Conservation (phyloP, 2,329 filamentous ascomycete genomes). For the Aspergillus quadricinctus region DNA sequence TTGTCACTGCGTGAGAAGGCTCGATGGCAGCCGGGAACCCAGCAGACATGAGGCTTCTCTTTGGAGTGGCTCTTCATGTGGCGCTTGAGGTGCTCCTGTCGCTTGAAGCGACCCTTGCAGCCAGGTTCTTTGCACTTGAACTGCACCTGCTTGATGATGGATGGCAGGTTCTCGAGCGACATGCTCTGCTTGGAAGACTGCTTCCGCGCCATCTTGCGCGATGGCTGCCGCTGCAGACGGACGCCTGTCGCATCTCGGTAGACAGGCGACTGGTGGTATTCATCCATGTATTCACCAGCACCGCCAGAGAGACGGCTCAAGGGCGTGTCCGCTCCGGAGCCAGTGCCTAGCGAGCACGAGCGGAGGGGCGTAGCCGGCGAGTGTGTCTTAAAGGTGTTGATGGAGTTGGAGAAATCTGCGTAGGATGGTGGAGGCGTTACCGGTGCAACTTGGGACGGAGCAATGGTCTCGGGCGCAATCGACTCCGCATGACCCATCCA, state of each 20-base stretch:
- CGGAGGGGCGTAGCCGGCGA: slow-evolving; percentile 35
- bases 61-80: slow-evolving; percentile 47
- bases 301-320: slow-evolving; percentile 33
- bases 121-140: slow-evolving; percentile 41
- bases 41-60: slow-evolving; percentile 42
- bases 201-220: slow-evolving; percentile 28
- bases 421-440: slow-evolving; percentile 37
- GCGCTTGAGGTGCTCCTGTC: slow-evolving; percentile 48
- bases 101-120: slow-evolving; percentile 45
- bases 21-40: slow-evolving; percentile 41
- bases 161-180: slow-evolving; percentile 33
- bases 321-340: slow-evolving; percentile 32
- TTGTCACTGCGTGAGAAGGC: slow-evolving; percentile 44
- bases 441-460: slow-evolving; percentile 31
- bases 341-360: slow-evolving; percentile 32
- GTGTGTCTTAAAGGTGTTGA: slow-evolving; percentile 32
- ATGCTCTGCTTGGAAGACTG: slow-evolving; percentile 33
- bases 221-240: slow-evolving; percentile 28
- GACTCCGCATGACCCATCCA: slow-evolving; percentile 34
- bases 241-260: slow-evolving; percentile 26
- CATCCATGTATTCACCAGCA: slow-evolving; percentile 31
- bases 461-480: slow-evolving; percentile 34
- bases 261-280: slow-evolving; percentile 30
- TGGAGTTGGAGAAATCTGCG: slow-evolving; percentile 32
- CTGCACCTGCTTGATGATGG: slow-evolving; percentile 39